Evolutionary conservation across 75 land plant genomes (phyloP).

Genomic region (Selaginella tamariscina): DNA sequence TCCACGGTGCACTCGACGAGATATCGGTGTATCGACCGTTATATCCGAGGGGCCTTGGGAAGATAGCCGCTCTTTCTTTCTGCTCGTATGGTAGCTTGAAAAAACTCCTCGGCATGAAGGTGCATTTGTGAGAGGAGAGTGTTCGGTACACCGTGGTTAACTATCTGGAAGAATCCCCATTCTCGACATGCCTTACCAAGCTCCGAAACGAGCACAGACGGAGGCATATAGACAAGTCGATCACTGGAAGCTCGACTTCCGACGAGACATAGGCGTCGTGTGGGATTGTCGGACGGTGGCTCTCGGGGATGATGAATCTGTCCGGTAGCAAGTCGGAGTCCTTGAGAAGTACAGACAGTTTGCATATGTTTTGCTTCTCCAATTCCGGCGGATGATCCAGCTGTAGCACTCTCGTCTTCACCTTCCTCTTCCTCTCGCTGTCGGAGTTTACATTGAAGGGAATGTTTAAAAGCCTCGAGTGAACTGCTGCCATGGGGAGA

Average conservation of each 20-base stretch:
- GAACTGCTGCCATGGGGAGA: background rate
- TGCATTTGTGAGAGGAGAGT: background rate
- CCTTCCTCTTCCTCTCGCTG: background rate
- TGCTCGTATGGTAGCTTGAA: background rate
- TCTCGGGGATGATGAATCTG: background rate
- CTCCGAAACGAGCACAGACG: background rate
- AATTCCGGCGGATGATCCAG: background rate
- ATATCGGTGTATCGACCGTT: background rate
- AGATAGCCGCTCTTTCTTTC: slow-evolving; percentile 4
- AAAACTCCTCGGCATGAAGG: background rate
- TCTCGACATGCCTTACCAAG: slow-evolving; percentile 6
- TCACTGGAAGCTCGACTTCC: background rate
- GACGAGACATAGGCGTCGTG: background rate
- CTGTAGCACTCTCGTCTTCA: background rate
- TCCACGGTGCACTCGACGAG: slow-evolving; percentile 3
- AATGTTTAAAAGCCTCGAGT: background rate
- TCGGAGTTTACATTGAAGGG: background rate
- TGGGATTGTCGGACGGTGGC: background rate
- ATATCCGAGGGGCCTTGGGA: background rate
- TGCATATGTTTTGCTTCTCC: background rate
- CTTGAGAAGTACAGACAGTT: background rate
- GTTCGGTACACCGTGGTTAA: slow-evolving; percentile 7
- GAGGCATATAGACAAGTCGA: background rate
- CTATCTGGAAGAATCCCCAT: slow-evolving; percentile 9
- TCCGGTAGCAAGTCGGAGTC: background rate